These are phyloP conservation scores for Boletus reticulatus DNA, from an alignment of 768 basidiomycete genomes.

Conservation along the genomic window DNA sequence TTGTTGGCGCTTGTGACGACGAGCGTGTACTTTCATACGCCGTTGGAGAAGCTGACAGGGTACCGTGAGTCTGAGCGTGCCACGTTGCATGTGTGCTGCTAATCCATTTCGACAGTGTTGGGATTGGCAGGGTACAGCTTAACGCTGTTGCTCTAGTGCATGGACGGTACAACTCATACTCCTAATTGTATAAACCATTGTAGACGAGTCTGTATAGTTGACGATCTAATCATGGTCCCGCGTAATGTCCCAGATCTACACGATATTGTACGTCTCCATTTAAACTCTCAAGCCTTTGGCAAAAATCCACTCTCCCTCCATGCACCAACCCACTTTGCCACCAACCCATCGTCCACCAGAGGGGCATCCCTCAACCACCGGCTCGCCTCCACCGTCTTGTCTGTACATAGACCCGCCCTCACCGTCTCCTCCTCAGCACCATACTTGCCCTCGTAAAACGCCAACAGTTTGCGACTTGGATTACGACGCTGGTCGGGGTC, in stretches of 20 bases:
- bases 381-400: conserved; percentile 12
- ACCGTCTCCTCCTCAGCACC: conserved; percentile 10
- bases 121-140: conserved; percentile 36
- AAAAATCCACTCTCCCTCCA: conserved; percentile 44
- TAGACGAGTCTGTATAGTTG: neutral
- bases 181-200: neutral
- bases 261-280: no score
- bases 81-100: neutral
- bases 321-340: conserved; percentile 40
- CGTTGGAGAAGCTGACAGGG: conserved; percentile 84
- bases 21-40: conserved; percentile 87
- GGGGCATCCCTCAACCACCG: conserved; percentile 16
- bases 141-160: conserved; percentile 23
- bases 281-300: neutral
- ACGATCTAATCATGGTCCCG: neutral
- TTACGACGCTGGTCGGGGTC: conserved; percentile 22
- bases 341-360: conserved; percentile 25
- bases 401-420: conserved; percentile 10
- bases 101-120: conserved; percentile 28
- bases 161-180: neutral
- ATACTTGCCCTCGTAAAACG: conserved; percentile 27
- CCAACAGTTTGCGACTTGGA: conserved; percentile 23
- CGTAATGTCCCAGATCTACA: no score
- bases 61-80: conserved; percentile 55
- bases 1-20: conserved; percentile 77